phyloP scores from a whole-genome alignment of 345 rosid species.

The Leavenworthia alabamica region DNA sequence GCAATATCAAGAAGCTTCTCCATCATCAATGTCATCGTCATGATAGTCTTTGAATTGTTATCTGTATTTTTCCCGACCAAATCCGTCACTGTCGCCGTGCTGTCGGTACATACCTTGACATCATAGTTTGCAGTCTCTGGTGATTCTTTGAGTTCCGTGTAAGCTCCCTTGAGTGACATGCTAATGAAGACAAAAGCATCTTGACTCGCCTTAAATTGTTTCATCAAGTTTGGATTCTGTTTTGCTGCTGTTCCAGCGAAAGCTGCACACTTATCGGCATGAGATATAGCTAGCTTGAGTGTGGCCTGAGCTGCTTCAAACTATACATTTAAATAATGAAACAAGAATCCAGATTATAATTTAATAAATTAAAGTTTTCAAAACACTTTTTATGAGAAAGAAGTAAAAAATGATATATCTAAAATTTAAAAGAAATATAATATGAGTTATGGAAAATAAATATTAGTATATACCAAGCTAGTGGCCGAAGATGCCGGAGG shows the following conservation, averaged over 20 bases:
- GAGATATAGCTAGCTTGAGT: background rate
- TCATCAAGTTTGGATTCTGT: background rate
- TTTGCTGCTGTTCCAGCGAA: background rate
- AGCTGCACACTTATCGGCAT: background rate
- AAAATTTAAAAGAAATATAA: no score
- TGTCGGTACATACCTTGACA: constrained; percentile 6
- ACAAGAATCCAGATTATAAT: background rate
- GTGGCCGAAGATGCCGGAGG: background rate
- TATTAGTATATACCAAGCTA: background rate
- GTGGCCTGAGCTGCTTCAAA: background rate
- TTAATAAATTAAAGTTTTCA: no score
- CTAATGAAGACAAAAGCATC: background rate
- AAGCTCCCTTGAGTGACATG: background rate
- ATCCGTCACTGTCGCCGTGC: background rate
- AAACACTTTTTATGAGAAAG: no score
- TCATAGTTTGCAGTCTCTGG: constrained; percentile 22
- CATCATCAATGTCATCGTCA: constrained; percentile 11
- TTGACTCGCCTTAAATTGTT: background rate
- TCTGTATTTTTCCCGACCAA: constrained; percentile 1
- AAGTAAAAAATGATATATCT: no score
- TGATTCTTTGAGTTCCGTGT: background rate
- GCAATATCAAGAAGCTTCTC: background rate
- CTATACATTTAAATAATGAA: background rate
- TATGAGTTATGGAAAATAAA: no score
- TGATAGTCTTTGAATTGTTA: background rate